A percentile compares a stretch with the other conserved stretches of the same genome.
Conservation (phyloP, 441 rosid species). For the Manihot esculenta region DNA sequence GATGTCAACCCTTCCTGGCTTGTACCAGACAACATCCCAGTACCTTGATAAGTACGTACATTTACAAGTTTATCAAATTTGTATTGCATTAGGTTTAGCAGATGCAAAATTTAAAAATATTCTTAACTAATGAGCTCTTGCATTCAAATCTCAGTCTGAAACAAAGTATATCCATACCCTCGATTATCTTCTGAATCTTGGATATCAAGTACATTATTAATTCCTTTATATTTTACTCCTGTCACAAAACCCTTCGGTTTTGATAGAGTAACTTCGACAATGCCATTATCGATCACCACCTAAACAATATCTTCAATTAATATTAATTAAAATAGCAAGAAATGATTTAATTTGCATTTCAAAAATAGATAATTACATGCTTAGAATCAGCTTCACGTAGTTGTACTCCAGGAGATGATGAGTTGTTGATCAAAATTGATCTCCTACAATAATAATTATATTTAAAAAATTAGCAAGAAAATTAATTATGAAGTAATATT, state of each 20-base stretch:
- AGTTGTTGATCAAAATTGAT: background rate
- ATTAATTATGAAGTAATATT: too few relatives aligned
- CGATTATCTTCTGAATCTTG: background rate
- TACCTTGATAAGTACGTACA: conserved; percentile 27
- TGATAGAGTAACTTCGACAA: conserved; percentile 39
- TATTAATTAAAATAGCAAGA: background rate
- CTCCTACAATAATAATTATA: background rate
- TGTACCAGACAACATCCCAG: conserved; percentile 54
- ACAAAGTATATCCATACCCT: background rate
- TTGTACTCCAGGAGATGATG: background rate
- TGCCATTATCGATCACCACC: conserved; percentile 52
- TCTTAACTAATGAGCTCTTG: too few relatives aligned
- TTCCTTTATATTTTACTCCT: conserved; percentile 38
- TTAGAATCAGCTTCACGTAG: background rate
- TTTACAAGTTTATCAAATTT: too few relatives aligned
- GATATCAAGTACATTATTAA: conserved; percentile 36
- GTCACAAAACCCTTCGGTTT: conserved; percentile 39
- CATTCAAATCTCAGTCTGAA: too few relatives aligned
- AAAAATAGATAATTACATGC: background rate
- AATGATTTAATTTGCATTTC: too few relatives aligned
- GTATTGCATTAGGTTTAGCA: too few relatives aligned
- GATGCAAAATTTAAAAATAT: background rate
- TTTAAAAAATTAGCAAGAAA: background rate
- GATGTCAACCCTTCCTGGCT: background rate
- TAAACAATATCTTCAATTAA: conserved; percentile 11